Base-by-base conservation (phyloP, 176 grass and related monocot species). In the Thinopyrum elongatum region DNA sequence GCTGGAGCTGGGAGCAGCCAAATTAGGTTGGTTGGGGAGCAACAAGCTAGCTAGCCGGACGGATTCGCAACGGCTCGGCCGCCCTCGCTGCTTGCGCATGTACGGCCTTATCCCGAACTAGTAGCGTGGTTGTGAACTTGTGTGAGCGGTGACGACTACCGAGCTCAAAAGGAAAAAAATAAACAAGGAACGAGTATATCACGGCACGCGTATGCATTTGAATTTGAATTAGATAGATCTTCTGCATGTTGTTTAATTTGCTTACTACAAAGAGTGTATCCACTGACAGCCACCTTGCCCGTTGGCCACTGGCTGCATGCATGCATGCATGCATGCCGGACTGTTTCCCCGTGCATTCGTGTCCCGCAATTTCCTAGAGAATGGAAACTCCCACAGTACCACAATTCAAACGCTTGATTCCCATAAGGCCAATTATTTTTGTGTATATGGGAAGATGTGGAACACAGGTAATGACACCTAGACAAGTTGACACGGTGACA, bases 21-120 rank as follows among this genome's bases (percentile, higher is more conserved):
- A 78, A 79, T 33, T 71, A 64, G 79, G 79, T 79, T 79, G 30
- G 88, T 65, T 86, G 65, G 84, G 73, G 77, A 78, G 65, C 64
- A 72, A 14, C 71, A 19, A 53, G 39, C 39, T 11, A 0, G 35
- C 59, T 41, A 25, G 9, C 39, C 16, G 29, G 51, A 63, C 47
- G 47, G 47, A 49, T 17, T 66, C 46, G 26, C 19, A n/a, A 61
- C 7, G 21, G 4, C 21, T 6, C 38, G 35, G 35, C 35, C 34
- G 34, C 33, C 34, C 35, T 8, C 35, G 35, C 35, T 36, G 35
- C 35, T 36, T 36, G 35, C 35, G 35, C 35, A 36, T 36, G 17
- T 29, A 42, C 6, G 23, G 49, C 34, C 28, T 84, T 65, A 34
- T 53, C 41, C 16, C 36, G 17, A n/a, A 73, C 38, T 42, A 44